phyloP scores from a whole-genome alignment of 2,329 filamentous ascomycete species.

The Fusarium gaditjirri region DNA sequence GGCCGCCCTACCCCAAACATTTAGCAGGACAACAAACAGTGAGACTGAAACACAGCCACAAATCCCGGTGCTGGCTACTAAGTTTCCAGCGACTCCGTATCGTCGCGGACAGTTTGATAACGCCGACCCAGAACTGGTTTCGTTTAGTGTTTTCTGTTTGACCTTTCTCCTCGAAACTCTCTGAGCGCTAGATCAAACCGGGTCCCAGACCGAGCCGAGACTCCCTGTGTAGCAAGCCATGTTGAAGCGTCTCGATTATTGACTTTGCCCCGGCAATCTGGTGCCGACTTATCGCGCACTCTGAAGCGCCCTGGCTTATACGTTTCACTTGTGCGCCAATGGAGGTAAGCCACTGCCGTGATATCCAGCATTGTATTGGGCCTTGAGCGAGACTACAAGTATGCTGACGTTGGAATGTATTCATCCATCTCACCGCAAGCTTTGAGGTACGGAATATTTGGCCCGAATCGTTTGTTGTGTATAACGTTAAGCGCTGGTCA shows the following conservation, averaged over 20 bases:
- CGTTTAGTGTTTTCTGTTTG: constrained; percentile 11
- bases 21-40: neutral
- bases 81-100: neutral
- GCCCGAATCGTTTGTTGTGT: neutral
- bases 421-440: neutral
- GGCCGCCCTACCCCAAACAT: constrained; percentile 17
- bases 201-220: constrained; percentile 12
- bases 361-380: neutral
- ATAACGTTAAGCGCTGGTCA: neutral
- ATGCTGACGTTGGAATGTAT: neutral
- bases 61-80: neutral
- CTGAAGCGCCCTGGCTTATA: neutral
- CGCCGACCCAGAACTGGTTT: constrained; percentile 9
- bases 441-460: neutral
- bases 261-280: constrained; percentile 6
- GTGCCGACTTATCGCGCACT: constrained; percentile 6
- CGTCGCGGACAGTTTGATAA: constrained; percentile 30
- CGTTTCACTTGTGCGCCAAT: constrained; percentile 10
- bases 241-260: neutral
- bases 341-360: neutral
- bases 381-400: neutral
- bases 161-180: neutral
- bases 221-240: constrained; percentile 10
- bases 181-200: constrained; percentile 24
- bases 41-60: constrained; percentile 21